These are phyloP conservation scores for Diutina ranongensis DNA, from an alignment of 1,139 yeast genomes.

Conservation along the genomic window DNA sequence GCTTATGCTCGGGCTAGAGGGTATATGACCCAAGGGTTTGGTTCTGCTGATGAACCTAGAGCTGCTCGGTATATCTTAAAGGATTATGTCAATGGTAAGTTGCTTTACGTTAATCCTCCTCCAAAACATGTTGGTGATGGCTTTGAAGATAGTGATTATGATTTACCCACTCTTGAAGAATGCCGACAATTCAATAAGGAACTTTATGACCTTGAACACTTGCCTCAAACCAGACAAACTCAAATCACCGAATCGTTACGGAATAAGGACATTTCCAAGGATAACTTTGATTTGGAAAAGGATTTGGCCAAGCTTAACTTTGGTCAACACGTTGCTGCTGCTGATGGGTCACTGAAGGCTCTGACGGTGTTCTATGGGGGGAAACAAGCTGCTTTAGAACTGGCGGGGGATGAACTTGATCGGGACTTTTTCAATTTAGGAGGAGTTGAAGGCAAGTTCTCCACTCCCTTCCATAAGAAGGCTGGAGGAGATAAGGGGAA, in stretches of 20 bases:
- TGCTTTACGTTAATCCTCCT: conserved; percentile 81
- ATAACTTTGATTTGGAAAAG: conserved; percentile 49
- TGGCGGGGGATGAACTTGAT: conserved; percentile 73
- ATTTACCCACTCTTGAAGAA: conserved; percentile 31
- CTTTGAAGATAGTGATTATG: conserved; percentile 17
- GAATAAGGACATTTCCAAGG: conserved; percentile 36
- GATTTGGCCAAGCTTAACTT: conserved; percentile 68
- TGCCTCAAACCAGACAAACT: conserved; percentile 62
- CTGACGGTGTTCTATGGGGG: conserved; percentile 49
- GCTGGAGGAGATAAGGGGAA: conserved; percentile 12
- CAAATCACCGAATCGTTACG: conserved; percentile 58
- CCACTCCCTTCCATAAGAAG: conserved; percentile 63
- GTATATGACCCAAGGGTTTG: conserved; percentile 93
- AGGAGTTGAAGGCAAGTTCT: conserved; percentile 48
- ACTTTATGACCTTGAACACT: conserved; percentile 48
- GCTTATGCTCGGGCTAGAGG: conserved; percentile 97
- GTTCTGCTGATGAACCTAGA: conserved; percentile 93
- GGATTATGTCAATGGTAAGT: conserved; percentile 89
- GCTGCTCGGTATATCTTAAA: conserved; percentile 88
- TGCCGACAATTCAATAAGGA: conserved; percentile 58
- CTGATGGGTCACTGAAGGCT: conserved; percentile 27
- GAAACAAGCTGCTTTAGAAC: conserved; percentile 65
- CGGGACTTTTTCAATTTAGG: conserved; percentile 70
- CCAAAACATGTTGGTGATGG: conserved; percentile 39
- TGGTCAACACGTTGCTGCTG: conserved; percentile 50